phyloP scores from a whole-genome alignment of 2,329 filamentous ascomycete genomes.

The Botrytis medusae region DNA sequence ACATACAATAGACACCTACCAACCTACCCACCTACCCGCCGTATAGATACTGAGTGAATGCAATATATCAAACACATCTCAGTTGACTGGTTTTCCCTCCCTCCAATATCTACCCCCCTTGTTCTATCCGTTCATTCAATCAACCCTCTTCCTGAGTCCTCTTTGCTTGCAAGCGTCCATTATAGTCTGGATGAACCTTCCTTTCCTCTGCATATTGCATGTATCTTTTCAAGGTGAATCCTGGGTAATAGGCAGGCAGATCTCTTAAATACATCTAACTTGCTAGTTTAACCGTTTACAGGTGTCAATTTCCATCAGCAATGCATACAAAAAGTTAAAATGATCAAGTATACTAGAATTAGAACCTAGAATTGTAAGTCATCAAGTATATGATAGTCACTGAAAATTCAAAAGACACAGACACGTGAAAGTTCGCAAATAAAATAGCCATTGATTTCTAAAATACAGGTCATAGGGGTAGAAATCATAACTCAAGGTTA shows the following conservation, averaged over 20 bases:
- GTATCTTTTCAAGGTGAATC: neutral
- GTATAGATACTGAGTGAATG: neutral
- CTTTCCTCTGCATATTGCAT: neutral
- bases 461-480: conserved; percentile 18
- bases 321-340: conserved; percentile 3
- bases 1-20: too few relatives aligned
- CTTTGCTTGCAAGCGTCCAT: neutral
- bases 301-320: too few relatives aligned
- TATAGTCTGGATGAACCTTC: neutral
- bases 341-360: neutral
- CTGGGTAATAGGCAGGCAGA: neutral
- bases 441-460: conserved; percentile 21
- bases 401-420: neutral
- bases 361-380: neutral
- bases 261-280: neutral
- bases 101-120: neutral
- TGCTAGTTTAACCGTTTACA: too few relatives aligned
- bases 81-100: neutral
- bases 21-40: too few relatives aligned
- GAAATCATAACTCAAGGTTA: conserved; percentile 6
- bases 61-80: neutral
- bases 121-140: neutral
- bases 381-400: neutral
- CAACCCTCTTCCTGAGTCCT: neutral
- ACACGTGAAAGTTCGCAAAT: neutral